Evolutionary conservation across 805 yeast genomes (phyloP), one percentile per base, ranked within the genome.

Genomic region (Candida boleticola): DNA sequence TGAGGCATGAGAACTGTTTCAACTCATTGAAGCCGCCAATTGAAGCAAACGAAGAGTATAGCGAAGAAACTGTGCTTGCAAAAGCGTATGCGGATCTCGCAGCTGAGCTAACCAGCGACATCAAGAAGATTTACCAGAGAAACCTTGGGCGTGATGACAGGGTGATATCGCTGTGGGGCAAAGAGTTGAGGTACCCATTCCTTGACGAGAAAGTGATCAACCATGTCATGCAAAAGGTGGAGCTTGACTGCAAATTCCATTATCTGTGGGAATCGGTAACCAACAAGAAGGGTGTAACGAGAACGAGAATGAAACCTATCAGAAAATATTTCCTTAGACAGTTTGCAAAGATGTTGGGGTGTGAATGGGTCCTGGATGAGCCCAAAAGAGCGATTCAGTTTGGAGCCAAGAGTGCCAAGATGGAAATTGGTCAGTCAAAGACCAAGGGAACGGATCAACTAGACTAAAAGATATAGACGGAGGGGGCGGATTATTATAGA

Each of bases 361-460:
- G 88, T 26, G 57, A 48, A 0, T 74, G 72, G 58, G 93, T 89
- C 0, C 65, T 80, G 14, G 67, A 71, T 18, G 98, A 93, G 56
- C 79, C 85, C 1, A 93, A 93, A 57, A 71, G 99, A 36, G 99
- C 99, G 0, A 89, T 93, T 46, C 99, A 93, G 57, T 93, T 93
- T 61, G 99, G 99, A 0, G 87, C 98, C 0, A 82, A 85, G 48
- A 84, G 96, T 57, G 99, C 99, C 1, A 95, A 92, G 61, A 80
- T 93, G 83, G 90, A 85, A 47, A 73, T 80, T 3, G 92, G 92
- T 1, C 78, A 84, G 34, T 83, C 90, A 3, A 84, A 80, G 51
- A 70, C 77, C 31, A 84, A 81, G 53, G 98, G 98, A 0, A 85
- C 90, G 0, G 93, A 84, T 52, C 37, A 41, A 22, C 40, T 61